Evolutionary conservation across 2,329 filamentous ascomycete species (phyloP), one percentile per base, ranked within the genome.

Genomic region (Fusarium austroafricanum): DNA sequence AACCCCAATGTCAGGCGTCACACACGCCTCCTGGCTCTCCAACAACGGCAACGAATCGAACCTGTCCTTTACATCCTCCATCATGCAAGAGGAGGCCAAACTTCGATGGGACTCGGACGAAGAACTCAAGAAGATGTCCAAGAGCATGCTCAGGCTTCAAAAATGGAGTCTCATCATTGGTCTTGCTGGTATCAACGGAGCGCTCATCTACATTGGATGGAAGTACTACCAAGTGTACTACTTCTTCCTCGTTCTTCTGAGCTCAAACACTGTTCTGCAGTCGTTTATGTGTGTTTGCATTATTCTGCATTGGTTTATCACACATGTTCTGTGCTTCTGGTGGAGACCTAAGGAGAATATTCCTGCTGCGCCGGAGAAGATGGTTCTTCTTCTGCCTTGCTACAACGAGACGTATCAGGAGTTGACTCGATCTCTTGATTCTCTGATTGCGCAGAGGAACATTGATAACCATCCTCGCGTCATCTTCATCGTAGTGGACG

Each of bases 401-500:
- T 85, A 84, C 72, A 84, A 84, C 65, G 82, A 85, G 67, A 83
- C 80, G 0, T 70, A 74, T 9, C 75, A 83, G 6, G 83, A 85
- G 61, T 71, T 83, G 23, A 77, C 73, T 5, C 76, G 78, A 3
- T 84, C 82, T 0, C 77, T 84, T 0, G 80, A 84, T 57, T 84
- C 83, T 4, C 72, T 85, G 6, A 76, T 83, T 7, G 74, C 76
- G 0, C 83, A 84, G 64, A 77, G 79, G 58, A 76, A 79, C 5
- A 80, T 85, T 20, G 77, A 78, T 1, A 61, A 77, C 4, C 81
- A 84, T 51, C 77, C 79, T 12, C 75, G 79, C 11, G 74, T 79
- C 28, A 83, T 84, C 37, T 79, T 85, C 63, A 81, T 84, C 52
- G 77, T 84, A 5, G 83, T 83, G 20, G 83, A 84, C 40, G 83